Conservation (phyloP, 2,329 filamentous ascomycete species). For the Xylariaceae sp. region DNA sequence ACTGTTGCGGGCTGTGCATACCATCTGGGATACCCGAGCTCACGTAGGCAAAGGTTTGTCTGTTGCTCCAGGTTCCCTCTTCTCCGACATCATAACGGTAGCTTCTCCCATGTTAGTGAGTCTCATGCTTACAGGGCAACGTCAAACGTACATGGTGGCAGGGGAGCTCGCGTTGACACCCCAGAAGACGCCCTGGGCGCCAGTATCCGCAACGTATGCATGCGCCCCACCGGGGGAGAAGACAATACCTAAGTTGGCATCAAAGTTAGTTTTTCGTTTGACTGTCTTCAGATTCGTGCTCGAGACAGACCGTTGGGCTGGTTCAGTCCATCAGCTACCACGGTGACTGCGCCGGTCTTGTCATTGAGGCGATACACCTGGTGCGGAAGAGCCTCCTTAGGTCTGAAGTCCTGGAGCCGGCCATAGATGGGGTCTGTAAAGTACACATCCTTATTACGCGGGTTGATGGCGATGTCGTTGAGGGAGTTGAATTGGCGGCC, state of each 20-base stretch:
- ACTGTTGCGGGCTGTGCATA: constrained; percentile 18
- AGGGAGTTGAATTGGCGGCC: constrained; percentile 56
- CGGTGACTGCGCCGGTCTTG: constrained; percentile 43
- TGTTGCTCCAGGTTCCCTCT: constrained; percentile 43
- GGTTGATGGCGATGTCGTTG: constrained; percentile 52
- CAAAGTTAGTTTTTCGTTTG: too few species aligned
- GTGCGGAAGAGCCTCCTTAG: constrained; percentile 45
- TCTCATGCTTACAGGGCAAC: too few species aligned
- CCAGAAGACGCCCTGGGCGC: constrained; percentile 40
- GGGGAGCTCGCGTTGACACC: constrained; percentile 38
- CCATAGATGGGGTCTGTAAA: constrained; percentile 59
- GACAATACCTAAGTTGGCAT: constrained; percentile 40
- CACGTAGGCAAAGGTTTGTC: constrained; percentile 51
- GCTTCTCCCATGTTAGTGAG: constrained; percentile 24
- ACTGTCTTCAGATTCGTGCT: too few species aligned
- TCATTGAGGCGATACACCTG: constrained; percentile 56
- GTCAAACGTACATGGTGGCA: constrained; percentile 42
- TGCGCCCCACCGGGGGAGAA: constrained; percentile 49
- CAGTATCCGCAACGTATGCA: constrained; percentile 54
- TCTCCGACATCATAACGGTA: constrained; percentile 41
- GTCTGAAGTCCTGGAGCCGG: constrained; percentile 52
- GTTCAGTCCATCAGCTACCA: constrained; percentile 53
- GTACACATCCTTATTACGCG: constrained; percentile 53
- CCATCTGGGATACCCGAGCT: constrained; percentile 55
- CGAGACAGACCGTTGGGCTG: constrained; percentile 45